These are phyloP conservation scores for Fraxinus velutina DNA, from an alignment of 305 asterid genomes.

Conservation along the genomic window DNA sequence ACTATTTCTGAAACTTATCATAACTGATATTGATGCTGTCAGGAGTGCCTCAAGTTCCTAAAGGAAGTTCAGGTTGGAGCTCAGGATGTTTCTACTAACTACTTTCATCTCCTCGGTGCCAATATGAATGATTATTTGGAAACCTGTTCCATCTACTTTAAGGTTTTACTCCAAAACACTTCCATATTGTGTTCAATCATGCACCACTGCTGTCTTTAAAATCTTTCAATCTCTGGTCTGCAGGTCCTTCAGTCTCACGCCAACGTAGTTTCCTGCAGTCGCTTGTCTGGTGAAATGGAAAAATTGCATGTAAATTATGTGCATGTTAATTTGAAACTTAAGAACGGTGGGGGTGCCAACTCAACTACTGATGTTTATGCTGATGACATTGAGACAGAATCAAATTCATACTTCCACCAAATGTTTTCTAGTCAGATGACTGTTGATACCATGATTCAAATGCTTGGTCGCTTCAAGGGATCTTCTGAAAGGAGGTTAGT, in stretches of 20 bases:
- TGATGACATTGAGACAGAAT: constrained; percentile 76
- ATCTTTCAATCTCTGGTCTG: constrained; percentile 16
- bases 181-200: background rate
- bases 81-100: constrained; percentile 59
- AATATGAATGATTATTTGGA: constrained; percentile 59
- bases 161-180: constrained; percentile 43
- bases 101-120: constrained; percentile 49
- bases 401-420: constrained; percentile 79
- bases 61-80: constrained; percentile 66
- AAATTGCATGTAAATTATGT: constrained; percentile 53
- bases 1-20: background rate
- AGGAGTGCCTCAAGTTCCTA: constrained; percentile 85
- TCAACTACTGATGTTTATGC: constrained; percentile 56
- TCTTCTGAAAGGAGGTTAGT: constrained; percentile 71
- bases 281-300: constrained; percentile 71
- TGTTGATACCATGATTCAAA: constrained; percentile 67
- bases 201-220: constrained; percentile 8
- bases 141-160: constrained; percentile 61
- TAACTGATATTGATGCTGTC: constrained; percentile 28
- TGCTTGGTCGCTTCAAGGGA: constrained; percentile 86
- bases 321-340: constrained; percentile 55
- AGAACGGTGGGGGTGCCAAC: constrained; percentile 53
- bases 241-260: constrained; percentile 87
- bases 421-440: constrained; percentile 80
- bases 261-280: constrained; percentile 49